Evolutionary conservation across 768 basidiomycete genomes (phyloP).

Genomic region (Amyloporia xantha): DNA sequence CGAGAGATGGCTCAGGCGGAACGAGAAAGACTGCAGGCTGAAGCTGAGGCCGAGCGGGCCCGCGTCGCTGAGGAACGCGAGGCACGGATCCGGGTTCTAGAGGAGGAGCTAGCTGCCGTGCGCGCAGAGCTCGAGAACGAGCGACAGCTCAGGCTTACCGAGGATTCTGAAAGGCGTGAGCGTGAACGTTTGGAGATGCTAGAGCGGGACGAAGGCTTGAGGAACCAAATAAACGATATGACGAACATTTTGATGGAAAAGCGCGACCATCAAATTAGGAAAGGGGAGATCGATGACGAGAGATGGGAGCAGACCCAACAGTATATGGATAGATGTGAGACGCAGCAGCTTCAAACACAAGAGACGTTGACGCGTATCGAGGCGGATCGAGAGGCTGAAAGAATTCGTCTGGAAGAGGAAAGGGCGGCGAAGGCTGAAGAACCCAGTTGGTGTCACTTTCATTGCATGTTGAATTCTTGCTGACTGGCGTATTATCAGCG

Average conservation of each 20-base stretch:
- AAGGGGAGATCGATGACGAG: conserved; percentile 53
- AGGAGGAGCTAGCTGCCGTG: conserved; percentile 17
- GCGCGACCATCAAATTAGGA: conserved; percentile 48
- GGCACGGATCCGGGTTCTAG: conserved; percentile 18
- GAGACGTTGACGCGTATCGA: conserved; percentile 57
- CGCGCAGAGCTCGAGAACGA: conserved; percentile 54
- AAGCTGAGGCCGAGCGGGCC: conserved; percentile 36
- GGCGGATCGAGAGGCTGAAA: conserved; percentile 48
- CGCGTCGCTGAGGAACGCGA: conserved; percentile 22
- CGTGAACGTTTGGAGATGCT: conserved; percentile 47
- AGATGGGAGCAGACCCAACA: conserved; percentile 57
- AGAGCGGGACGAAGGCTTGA: conserved; percentile 56
- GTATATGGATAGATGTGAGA: conserved; percentile 54
- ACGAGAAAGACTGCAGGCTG: conserved; percentile 42
- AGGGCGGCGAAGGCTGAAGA: conserved; percentile 44
- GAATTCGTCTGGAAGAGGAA: conserved; percentile 44
- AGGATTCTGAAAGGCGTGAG: conserved; percentile 59
- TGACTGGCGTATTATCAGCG: conserved; percentile 31
- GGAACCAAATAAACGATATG: conserved; percentile 60
- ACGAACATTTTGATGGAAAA: conserved; percentile 70
- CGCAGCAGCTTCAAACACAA: conserved; percentile 46
- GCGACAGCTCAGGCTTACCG: conserved; percentile 45
- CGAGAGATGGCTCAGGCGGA: conserved; percentile 49
- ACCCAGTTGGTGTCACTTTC: conserved; percentile 40
- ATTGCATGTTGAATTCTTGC: background rate